These are phyloP conservation scores for Fusarium pseudoanthophilum DNA, from an alignment of 2,329 filamentous ascomycete species.

Conservation along the genomic window DNA sequence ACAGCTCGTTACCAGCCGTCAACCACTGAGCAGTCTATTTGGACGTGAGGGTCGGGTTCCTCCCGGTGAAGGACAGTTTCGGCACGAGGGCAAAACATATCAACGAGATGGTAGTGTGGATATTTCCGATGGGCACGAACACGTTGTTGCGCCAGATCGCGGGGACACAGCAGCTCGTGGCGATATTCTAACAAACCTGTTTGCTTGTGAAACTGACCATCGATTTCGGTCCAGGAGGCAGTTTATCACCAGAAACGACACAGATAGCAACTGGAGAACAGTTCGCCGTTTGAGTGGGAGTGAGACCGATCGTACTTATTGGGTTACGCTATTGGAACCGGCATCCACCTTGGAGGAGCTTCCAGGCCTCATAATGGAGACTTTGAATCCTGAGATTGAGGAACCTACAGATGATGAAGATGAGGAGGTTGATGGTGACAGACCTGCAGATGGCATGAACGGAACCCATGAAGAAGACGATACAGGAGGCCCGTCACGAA, in stretches of 20 bases:
- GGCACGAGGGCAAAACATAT: conserved; percentile 73
- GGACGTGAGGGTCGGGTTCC: conserved; percentile 78
- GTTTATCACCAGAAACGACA: conserved; percentile 46
- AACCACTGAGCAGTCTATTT: conserved; percentile 79
- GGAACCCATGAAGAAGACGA: conserved; percentile 41
- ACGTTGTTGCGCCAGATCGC: conserved; percentile 68
- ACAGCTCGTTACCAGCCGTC: conserved; percentile 78
- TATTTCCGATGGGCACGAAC: conserved; percentile 66
- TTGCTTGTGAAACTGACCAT: conserved; percentile 52
- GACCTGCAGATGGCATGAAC: conserved; percentile 39
- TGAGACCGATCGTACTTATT: conserved; percentile 54
- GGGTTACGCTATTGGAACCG: conserved; percentile 58
- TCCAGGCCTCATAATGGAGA: conserved; percentile 52
- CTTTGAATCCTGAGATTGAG: conserved; percentile 44
- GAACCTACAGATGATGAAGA: conserved; percentile 46
- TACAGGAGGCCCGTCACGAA: conserved; percentile 48
- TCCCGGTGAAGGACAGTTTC: conserved; percentile 64
- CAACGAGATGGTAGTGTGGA: conserved; percentile 72
- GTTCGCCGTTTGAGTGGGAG: conserved; percentile 46
- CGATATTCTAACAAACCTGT: conserved; percentile 67
- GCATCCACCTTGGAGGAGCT: conserved; percentile 58
- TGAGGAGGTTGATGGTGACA: conserved; percentile 38
- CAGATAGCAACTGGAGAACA: conserved; percentile 51
- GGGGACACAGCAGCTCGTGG: conserved; percentile 70
- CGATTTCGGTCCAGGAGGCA: conserved; percentile 45